Evolutionary conservation across 345 rosid genomes (phyloP), one percentile per base, ranked within the genome.

Genomic region (Hevea brasiliensis): DNA sequence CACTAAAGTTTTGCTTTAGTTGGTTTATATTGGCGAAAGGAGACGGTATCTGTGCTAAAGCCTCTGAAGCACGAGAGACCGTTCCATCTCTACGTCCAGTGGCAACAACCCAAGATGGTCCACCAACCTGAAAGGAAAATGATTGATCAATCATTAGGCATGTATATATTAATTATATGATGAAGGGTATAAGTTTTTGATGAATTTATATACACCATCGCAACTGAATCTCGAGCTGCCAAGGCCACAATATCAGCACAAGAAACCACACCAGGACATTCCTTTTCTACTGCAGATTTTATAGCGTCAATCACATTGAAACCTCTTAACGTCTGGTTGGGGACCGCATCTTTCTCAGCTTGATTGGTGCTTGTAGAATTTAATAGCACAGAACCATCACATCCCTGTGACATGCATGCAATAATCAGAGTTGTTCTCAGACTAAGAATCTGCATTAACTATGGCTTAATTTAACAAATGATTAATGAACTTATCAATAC

Each of bases 1-100:
- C 63, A 42, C 72, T 41, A 71, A 89, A 87, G 29, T 60, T 71
- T 54, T 79, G 67, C 23, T 87, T 87, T 1, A 84, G 60, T 62
- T 18, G 1, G 5, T 70, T 48, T 44, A 87, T 75, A 75, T 74
- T 74, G 48, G 77, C 76, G 6, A 70, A 74, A 63, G 87, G 88
- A 2, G 89, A 59, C 26, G 90, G 90, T 41, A 89, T 13, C 40
- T 68, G 35, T 57, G 57, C 4, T 0, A 63, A 47, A 20, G 64
- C 85, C 58, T 87, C 91, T 0, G 63, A 51, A 5, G 63, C 0
- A 21, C 2, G 67, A 11, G 93, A 87, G 66, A 87, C 74, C 20
- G 76, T 85, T 51, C 93, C 93, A 72, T 89, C 93, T 77, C 89
- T 89, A 47, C 93, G 65, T 0, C 93, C 93, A 0, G 85, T 74